Base-by-base conservation (phyloP, 768 basidiomycete species). In the Gloeopeniophorella convolvens region DNA sequence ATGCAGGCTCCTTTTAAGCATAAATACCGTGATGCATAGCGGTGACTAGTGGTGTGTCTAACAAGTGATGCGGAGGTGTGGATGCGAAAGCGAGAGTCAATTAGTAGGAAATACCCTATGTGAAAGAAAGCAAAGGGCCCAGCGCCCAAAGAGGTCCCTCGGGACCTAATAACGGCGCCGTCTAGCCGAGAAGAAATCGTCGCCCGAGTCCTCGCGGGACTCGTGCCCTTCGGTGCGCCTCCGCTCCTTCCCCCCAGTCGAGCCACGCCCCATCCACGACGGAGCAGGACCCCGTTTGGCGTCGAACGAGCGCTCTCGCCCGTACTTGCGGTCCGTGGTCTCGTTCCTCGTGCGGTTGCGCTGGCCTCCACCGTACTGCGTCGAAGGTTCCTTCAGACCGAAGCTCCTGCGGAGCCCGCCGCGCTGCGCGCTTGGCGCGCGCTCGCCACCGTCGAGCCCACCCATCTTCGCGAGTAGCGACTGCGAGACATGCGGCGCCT, bases 381-480 rank as follows among this genome's bases (percentile, higher is more conserved):
- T 45, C 24, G 42, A 4, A 2, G 49, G 43, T 12, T 10, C 4
- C n/a, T 35, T 37, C 16, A 43, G 7, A n/a, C 39, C 50, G n/a
- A 55, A 55, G 16, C 12, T 52, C 16, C 5, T 37, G 16, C 51
- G 41, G 11, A 6, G 18, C 0, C 34, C 16, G 23, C 41, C 28
- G 18, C 51, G 46, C n/a, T 42, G 41, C 1, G 34, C 13, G 4
- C 33, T 18, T 6, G 2, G 34, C n/a, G 41, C 28, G 16, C 42
- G 6, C 3, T 16, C 5, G 15, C 50, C 27, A 2, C 18, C 42
- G 0, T 45, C 36, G 20, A 41, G 26, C 3, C 45, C 44, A 4
- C 57, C 57, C 33, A 56, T 23, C 21, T 35, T 51, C 42, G 33
- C 40, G 26, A 56, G 57, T 11, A 58, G 47, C 12, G 47, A 4